Conservation (phyloP, 2,329 filamentous ascomycete species). For the Pseudocercospora macadamiae region DNA sequence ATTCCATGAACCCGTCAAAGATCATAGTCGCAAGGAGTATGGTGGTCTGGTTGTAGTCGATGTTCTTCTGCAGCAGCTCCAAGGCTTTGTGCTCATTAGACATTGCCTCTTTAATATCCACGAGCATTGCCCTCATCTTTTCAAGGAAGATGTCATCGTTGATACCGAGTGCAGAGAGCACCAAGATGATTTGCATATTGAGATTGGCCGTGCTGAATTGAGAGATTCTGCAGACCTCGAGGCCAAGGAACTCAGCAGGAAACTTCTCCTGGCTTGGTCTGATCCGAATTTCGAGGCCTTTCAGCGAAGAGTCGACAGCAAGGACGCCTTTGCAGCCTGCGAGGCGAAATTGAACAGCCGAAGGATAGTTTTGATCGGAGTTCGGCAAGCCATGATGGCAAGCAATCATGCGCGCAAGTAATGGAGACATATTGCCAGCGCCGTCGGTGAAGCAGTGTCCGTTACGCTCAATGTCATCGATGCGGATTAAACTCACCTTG, state of each 20-base stretch:
- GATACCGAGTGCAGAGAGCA: conserved; percentile 80
- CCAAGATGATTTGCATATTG: conserved; percentile 86
- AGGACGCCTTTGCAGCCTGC: conserved; percentile 92
- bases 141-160: conserved; percentile 65
- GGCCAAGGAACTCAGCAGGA: conserved; percentile 64
- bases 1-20: conserved; percentile 73
- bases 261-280: conserved; percentile 91
- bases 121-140: conserved; percentile 70
- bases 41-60: conserved; percentile 85
- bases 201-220: conserved; percentile 75
- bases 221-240: conserved; percentile 86
- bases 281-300: conserved; percentile 73
- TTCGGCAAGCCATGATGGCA: conserved; percentile 67
- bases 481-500: conserved; percentile 59
- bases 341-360: conserved; percentile 87
- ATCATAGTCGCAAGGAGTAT: conserved; percentile 76
- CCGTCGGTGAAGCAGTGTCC: conserved; percentile 83
- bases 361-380: conserved; percentile 61
- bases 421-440: conserved; percentile 85
- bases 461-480: conserved; percentile 71
- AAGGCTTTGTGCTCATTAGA: conserved; percentile 65
- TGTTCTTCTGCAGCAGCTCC: conserved; percentile 69
- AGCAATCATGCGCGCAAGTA: conserved; percentile 72
- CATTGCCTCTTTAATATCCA: conserved; percentile 71
- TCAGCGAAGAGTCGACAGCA: conserved; percentile 64